Base-by-base conservation (phyloP, 1,139 yeast species). In the Diutina neorugosa region DNA sequence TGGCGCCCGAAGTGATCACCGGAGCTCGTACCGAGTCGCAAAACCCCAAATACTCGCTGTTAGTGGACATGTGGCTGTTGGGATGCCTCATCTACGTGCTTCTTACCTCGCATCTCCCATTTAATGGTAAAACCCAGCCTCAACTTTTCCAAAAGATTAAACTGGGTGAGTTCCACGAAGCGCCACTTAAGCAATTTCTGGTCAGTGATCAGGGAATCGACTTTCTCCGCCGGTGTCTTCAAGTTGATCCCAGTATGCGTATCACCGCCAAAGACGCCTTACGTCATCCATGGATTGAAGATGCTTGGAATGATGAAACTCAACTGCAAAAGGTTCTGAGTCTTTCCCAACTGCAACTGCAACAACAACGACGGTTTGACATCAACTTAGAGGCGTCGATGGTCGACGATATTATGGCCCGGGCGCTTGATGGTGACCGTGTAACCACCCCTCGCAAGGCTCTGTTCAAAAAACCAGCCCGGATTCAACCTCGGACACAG, bases 21-120 rank as follows among this genome's bases (percentile, higher is more conserved):
- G 93, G 93, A 1, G 34, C 48, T 5, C 82, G 83, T 61, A 75
- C 73, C 59, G 81, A 76, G 54, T 62, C 67, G 56, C 68, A 66
- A 52, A 63, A 57, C 53, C 63, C 52, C 55, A 56, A 44, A 52
- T 93, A 93, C 63, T 88, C 96, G 4, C 84, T 86, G 49, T 75
- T 87, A 56, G 98, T 91, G 5, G 98, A 93, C 66, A 87, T 93
- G 74, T 93, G 98, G 98, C 88, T 97, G 1, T 63, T 74, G 44
- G 79, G 98, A 0, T 93, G 98, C 66, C 70, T 93, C 41, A 85
- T 90, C 0, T 93, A 89, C 67, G 98, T 93, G 11, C 80, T 91
- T 44, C 69, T 93, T 53, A 91, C 98, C 0, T 93, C 94, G 0
- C 96, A 89, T 71, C 70, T 91, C 55, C 98, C 98, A 2, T 93